These are phyloP conservation scores for Aspergillus sclerotialis DNA, from an alignment of 2,329 filamentous ascomycete genomes.

Conservation along the genomic window DNA sequence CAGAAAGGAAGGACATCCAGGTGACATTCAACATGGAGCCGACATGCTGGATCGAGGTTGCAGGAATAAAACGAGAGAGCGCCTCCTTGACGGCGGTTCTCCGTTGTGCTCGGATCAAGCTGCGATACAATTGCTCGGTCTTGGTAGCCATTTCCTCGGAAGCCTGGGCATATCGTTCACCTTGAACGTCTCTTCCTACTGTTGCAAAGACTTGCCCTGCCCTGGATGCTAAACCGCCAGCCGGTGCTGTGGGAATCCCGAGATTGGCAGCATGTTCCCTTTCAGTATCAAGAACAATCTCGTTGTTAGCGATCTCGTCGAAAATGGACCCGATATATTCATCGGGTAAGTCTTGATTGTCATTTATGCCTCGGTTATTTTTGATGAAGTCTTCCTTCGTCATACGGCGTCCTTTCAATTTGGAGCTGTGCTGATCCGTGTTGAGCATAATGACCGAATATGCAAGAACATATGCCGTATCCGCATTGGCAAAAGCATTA, in stretches of 20 bases:
- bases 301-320: slow-evolving; percentile 83
- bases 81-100: slow-evolving; percentile 65
- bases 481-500: slow-evolving; percentile 94
- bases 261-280: slow-evolving; percentile 79
- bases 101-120: slow-evolving; percentile 80
- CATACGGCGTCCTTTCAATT: slow-evolving; percentile 78
- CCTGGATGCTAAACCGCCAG: slow-evolving; percentile 66
- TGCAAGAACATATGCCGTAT: slow-evolving; percentile 90
- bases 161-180: slow-evolving; percentile 89
- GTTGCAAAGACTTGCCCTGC: slow-evolving; percentile 87
- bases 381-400: slow-evolving; percentile 97
- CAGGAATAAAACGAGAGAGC: slow-evolving; percentile 74
- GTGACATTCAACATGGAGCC: slow-evolving; percentile 98
- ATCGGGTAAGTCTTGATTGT: slow-evolving; percentile 84
- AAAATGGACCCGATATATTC: slow-evolving; percentile 87
- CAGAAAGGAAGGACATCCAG: slow-evolving; percentile 98
- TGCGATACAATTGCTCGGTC: slow-evolving; percentile 84
- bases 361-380: slow-evolving; percentile 97
- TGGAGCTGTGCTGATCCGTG: slow-evolving; percentile 86
- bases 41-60: slow-evolving; percentile 88
- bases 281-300: slow-evolving; percentile 92
- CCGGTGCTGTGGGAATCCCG: slow-evolving; percentile 54
- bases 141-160: slow-evolving; percentile 87
- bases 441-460: slow-evolving; percentile 98
- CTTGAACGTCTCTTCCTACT: slow-evolving; percentile 81